Base-by-base conservation (phyloP, 768 basidiomycete genomes). In the Boletus speciosus region DNA sequence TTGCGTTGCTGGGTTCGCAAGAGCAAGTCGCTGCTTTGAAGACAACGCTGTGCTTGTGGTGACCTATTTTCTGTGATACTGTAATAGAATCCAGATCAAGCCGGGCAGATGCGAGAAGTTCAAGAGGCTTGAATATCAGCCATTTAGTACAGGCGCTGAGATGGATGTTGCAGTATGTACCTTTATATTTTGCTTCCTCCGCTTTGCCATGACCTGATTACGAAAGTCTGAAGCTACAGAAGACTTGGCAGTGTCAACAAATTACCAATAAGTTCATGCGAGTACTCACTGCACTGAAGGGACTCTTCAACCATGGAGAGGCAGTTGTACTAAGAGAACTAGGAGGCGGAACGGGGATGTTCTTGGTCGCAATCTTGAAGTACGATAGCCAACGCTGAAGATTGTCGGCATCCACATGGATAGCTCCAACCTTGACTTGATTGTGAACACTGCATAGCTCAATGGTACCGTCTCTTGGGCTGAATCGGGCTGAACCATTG, bases 381-480 rank as follows among this genome's bases (percentile, higher is more conserved):
- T 56, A 49, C 1, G 53, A 59, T 38, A 64, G 49, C 51, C 55
- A 63, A 36, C 37, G 42, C 14, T 42, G 51, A 39, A 61, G 51
- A 43, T 75, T 72, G 57, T 85, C 80, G 43, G 81, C 64, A 52
- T 81, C 76, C 4, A 82, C 52, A 21, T 72, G 71, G 42, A 81
- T 72, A 45, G 77, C 72, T 35, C 76, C 83, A 7, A 83, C 58
- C 41, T 70, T 73, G 35, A 85, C 61, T 5, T 68, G 70, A 5
- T 73, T 68, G 15, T 77, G 73, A 39, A 86, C 63, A 39, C 83
- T 84, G 49, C 81, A 77, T 4, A 76, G 70, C 54, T 85, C 78
- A 32, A 86, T 61, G 25, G 71, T 68, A 21, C 82, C 80, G 48
- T 76, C 73, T 55, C 79, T 78, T 6, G 86, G 86, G 66, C 79